A percentile compares a stretch with the other conserved stretches of the same genome.
Conservation (phyloP, 1,284 basidiomycete species). For the Neonothopanus nambi region DNA sequence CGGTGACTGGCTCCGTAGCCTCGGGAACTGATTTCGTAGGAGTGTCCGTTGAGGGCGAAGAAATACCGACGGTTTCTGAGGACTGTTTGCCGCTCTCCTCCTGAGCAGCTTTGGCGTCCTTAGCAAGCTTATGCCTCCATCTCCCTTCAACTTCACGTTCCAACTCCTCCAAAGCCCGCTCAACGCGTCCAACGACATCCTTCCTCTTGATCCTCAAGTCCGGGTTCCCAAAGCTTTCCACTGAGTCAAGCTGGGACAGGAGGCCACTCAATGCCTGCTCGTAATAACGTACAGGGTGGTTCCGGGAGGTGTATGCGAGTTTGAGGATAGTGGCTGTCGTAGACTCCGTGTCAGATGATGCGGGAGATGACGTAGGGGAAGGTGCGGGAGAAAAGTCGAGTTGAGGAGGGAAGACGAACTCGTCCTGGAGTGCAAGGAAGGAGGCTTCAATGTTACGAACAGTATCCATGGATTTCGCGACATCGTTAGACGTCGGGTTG, state of each 20-base stretch:
- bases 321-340: slow-evolving; percentile 26
- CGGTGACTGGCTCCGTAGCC: background rate
- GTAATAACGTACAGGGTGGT: slow-evolving; percentile 59
- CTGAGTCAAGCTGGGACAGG: slow-evolving; percentile 53
- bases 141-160: slow-evolving; percentile 39
- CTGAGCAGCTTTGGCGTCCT: slow-evolving; percentile 1
- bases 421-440: slow-evolving; percentile 36
- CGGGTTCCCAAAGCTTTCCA: slow-evolving; percentile 57
- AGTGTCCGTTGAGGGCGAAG: background rate
- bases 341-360: slow-evolving; percentile 17
- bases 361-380: slow-evolving; percentile 19
- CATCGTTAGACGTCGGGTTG: slow-evolving; percentile 29
- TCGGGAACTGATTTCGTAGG: background rate
- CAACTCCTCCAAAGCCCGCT: slow-evolving; percentile 52
- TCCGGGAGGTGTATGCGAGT: slow-evolving; percentile 51
- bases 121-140: slow-evolving; percentile 16
- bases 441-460: slow-evolving; percentile 37
- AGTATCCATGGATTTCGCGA: slow-evolving; percentile 32
- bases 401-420: slow-evolving; percentile 42
- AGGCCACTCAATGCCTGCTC: slow-evolving; percentile 56
- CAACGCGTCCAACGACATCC: slow-evolving; percentile 51
- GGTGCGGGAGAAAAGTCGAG: slow-evolving; percentile 39
- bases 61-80: background rate
- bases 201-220: slow-evolving; percentile 50
- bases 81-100: slow-evolving; percentile 6